Base-by-base conservation (phyloP, 345 rosid genomes). In the Salix suchowensis region DNA sequence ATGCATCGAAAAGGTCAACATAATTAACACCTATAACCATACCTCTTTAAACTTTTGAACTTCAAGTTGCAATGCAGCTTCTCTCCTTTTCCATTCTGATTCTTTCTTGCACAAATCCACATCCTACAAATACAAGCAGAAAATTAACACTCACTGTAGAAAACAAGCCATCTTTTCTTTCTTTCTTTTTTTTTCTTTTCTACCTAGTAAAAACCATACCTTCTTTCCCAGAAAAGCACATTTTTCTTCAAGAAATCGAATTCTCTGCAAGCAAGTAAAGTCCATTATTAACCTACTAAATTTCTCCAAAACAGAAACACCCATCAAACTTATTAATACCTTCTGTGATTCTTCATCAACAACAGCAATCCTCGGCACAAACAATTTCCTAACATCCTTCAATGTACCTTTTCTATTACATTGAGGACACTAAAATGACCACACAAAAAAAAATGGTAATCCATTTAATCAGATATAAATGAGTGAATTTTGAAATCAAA, bases 271-370 rank as follows among this genome's bases (percentile, higher is more conserved):
- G 67, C 15, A 74, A 77, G 46, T 81, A 68, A 54, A 10, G 30
- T 24, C 23, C 34, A 39, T 37, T 23, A 64, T 28, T 14, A 44
- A 19, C 4, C 30, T 30, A 16, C 10, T 40, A 77, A 44, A 69
- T 77, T 13, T 24, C 39, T 2, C 34, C 32, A 64, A 28, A 28
- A 64, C 28, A 64, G 32, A 74, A 46, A 67, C 79, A 34, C 18
- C 44, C 1, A 44, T 62, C 23, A 32, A 44, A 23, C 74, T 77
- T 26, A 23, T 28, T 14, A 39, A 28, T 28, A 90, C 98, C 95
- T 86, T 90, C 24, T 86, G 92, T 3, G 96, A 80, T 79, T 91
- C 96, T 62, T 86, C 92, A 67, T 95, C 97, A 24, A 90, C 84
- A n/a, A 89, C 91, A 71, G 85, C 88, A 89, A 95, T 75, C 83